Evolutionary conservation across 2,329 filamentous ascomycete species (phyloP).

Genomic region (Corinectria fuckeliana): DNA sequence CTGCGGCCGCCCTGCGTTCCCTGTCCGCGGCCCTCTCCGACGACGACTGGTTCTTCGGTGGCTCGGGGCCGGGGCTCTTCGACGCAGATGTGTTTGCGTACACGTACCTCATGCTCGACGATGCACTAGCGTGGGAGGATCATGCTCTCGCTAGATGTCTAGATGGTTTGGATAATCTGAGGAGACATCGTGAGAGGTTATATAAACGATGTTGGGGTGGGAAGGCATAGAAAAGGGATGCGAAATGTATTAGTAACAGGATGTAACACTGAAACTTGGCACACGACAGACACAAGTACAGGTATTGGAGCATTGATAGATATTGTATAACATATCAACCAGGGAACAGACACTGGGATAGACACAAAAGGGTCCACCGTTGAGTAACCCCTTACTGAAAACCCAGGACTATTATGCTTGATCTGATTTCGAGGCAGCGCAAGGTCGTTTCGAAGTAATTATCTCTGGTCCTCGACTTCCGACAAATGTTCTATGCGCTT

Average conservation of each 20-base stretch:
- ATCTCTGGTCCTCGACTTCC: constrained; percentile 9
- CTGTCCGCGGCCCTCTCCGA: constrained; percentile 51
- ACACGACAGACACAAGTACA: neutral
- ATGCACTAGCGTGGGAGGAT: constrained; percentile 68
- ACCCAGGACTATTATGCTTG: too few relatives aligned
- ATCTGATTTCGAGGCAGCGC: too few relatives aligned
- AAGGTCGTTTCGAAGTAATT: neutral
- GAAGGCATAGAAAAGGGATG: constrained; percentile 6
- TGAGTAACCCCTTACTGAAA: too few relatives aligned
- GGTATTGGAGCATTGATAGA: constrained; percentile 6
- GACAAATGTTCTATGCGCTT: constrained; percentile 28
- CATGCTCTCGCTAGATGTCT: constrained; percentile 65
- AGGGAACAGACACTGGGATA: constrained; percentile 1
- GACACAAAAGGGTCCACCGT: too few relatives aligned
- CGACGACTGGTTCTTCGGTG: constrained; percentile 57
- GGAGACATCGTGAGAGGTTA: constrained; percentile 51
- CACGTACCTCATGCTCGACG: constrained; percentile 78
- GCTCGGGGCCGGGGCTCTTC: constrained; percentile 70
- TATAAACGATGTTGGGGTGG: constrained; percentile 42
- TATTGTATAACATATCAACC: constrained; percentile 7
- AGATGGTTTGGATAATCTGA: constrained; percentile 64
- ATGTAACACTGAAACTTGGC: neutral
- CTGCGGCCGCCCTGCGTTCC: constrained; percentile 53
- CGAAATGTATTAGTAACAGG: constrained; percentile 12
- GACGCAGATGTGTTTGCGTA: constrained; percentile 93